Evolutionary conservation across 1,284 basidiomycete species (phyloP).

Genomic region (Ganoderma meredithae): DNA sequence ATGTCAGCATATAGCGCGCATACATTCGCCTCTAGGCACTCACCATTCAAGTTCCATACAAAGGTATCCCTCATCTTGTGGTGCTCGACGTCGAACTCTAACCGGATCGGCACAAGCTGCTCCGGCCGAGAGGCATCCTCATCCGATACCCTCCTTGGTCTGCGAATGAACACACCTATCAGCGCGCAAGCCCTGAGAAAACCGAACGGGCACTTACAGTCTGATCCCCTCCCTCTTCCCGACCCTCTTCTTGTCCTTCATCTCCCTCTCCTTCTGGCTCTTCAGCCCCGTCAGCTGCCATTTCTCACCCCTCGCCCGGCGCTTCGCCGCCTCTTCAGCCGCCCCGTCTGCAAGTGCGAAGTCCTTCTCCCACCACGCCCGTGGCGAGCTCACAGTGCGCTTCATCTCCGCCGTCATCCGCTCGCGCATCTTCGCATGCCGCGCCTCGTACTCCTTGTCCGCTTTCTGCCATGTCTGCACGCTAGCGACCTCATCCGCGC

Average conservation of each 20-base stretch:
- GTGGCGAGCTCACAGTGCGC: conserved; percentile 39
- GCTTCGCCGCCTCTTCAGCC: conserved; percentile 40
- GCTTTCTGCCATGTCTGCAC: conserved; percentile 60
- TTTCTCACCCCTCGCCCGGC: conserved; percentile 47
- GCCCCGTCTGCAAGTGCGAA: conserved; percentile 16
- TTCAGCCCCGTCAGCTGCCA: conserved; percentile 51
- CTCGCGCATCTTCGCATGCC: conserved; percentile 52
- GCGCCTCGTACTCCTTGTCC: conserved; percentile 58
- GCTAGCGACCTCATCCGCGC: conserved; percentile 51
- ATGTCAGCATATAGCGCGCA: not conserved
- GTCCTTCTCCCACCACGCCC: conserved; percentile 63
- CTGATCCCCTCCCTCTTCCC: conserved; percentile 74
- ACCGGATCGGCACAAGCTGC: conserved; percentile 89
- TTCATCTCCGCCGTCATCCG: conserved; percentile 53
- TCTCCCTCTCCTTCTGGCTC: conserved; percentile 46
- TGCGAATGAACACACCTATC: conserved; percentile 39
- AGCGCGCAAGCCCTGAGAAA: conserved; percentile 22
- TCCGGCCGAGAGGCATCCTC: conserved; percentile 73
- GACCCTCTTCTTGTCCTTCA: conserved; percentile 57
- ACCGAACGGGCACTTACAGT: conserved; percentile 51
- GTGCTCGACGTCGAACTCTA: conserved; percentile 94
- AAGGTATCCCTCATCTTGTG: conserved; percentile 96
- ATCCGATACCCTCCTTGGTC: conserved; percentile 66
- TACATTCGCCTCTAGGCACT: conserved; percentile 34
- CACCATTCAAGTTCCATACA: conserved; percentile 95